Base-by-base conservation (phyloP, 176 grass and related monocot species). In the Microstegium vimineum region DNA sequence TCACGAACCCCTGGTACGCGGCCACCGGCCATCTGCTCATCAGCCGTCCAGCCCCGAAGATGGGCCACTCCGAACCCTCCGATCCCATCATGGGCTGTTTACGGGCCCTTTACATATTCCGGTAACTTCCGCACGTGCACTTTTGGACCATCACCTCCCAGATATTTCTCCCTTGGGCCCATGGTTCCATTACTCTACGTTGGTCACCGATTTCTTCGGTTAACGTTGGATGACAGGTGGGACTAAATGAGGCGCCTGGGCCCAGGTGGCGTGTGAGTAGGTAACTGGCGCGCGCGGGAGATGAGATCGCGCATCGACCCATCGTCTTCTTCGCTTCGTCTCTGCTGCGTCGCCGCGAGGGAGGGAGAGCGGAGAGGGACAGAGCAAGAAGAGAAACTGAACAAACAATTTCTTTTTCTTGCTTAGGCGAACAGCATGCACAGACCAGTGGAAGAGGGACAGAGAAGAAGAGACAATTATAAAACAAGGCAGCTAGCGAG, bases 121-220 rank as follows among this genome's bases (percentile, higher is more conserved):
- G 14, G 84, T 59, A 75, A 25, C 18, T 26, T 34, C 66, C 17
- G 38, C 54, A 43, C 38, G 37, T 54, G 66, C 65, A 57, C 54
- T 82, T 78, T 65, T 63, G 34, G 52, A 59, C 78, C 27, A 3
- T 9, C 4, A 14, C 11, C 45, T 1, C 22, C 47, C 5, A 62
- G 85, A 82, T 87, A 82, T 87, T 87, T 87, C 12, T 42, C 25
- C 78, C 16, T 23, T 10, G 54, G 49, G 8, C 66, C 76, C 31
- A 23, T 16, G 4, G 25, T 1, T 12, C 34, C 0, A 2, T 18
- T 37, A 22, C 41, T 3, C 6, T 46, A 46, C 37, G 10, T 67
- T 14, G 66, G 28, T 5, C 28, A 33, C 49, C 12, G 22, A 9
- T 76, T 2, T 25, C 37, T 8, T 42, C 10, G 3, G 7, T 26